Evolutionary conservation across 176 grass and related monocot species (phyloP), one percentile per base, ranked within the genome.

Genomic region (Musa schizocarpa): DNA sequence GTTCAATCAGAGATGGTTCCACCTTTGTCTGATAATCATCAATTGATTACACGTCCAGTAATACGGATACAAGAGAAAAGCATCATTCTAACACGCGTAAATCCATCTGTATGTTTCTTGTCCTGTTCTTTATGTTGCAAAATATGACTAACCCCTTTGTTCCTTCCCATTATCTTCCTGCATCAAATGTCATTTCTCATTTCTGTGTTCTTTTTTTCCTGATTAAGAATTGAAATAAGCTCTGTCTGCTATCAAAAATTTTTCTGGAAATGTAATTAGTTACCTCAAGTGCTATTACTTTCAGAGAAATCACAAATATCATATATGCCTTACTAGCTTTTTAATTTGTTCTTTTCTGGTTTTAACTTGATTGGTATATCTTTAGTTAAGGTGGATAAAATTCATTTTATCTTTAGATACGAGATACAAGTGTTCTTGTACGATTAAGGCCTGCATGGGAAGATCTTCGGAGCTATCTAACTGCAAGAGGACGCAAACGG

Each of bases 371-470:
- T 50, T 13, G 11, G 13, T 43, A 26, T 14, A 68, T 20, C 11
- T 59, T n/a, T 48, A 61, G 7, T 43, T 73, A 34, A 17, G 57
- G 26, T 16, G 27, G 25, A 34, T 1, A 43, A 34, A 63, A n/a
- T 59, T 9, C 17, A 76, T 65, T 82, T 83, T 59, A 61, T 53
- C 79, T 91, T 68, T 68, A 98, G 94, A 88, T 98, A 82, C 87
- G 86, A 72, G 95, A 99, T 84, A 99, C 95, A n/a, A 99, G 95
- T 11, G 95, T 99, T 72, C 88, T 99, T 81, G 95, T 99, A 74
- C 81, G 87, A 23, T 76, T 99, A 72, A 91, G 95, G 69, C 90
- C 95, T 64, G 88, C 88, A 81, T 99, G 95, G 95, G 95, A 99
- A 79, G 95, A 99, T 77, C 84, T 99, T 71, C 72, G 95, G 73